Conservation (phyloP, 2,329 filamentous ascomycete species). For the Nothophaeocryptopus gaeumannii region DNA sequence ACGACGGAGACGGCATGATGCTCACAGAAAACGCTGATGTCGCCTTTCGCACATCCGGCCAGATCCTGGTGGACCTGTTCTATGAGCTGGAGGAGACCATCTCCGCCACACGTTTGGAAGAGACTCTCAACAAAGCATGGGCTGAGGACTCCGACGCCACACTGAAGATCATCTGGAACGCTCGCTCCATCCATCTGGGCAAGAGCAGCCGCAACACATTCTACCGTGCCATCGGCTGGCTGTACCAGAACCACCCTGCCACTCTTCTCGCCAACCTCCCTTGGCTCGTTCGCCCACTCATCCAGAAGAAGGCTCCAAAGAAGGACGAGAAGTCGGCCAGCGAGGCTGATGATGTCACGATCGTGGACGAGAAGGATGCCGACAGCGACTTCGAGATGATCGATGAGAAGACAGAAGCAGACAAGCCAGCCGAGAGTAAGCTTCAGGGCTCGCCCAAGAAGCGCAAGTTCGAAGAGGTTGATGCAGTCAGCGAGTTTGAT, state of each 20-base stretch:
- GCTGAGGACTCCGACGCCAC: constrained; percentile 47
- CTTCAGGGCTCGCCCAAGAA: constrained; percentile 16
- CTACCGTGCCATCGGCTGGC: constrained; percentile 50
- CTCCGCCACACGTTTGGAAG: constrained; percentile 37
- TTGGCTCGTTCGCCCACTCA: constrained; percentile 57
- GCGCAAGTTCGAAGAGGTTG: constrained; percentile 20
- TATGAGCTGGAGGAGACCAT: constrained; percentile 48
- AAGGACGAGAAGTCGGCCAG: constrained; percentile 34
- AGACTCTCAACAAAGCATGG: constrained; percentile 52
- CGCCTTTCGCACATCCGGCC: constrained; percentile 47
- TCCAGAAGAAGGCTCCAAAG: constrained; percentile 53
- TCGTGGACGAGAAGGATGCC: constrained; percentile 36
- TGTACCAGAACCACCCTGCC: constrained; percentile 53
- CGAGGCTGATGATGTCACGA: constrained; percentile 41
- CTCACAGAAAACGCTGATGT: constrained; percentile 54
- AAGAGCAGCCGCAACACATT: constrained; percentile 51
- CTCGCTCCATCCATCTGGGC: constrained; percentile 60
- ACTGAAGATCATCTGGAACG: constrained; percentile 60
- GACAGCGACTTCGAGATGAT: constrained; percentile 28
- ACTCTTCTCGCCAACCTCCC: constrained; percentile 54
- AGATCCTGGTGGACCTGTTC: constrained; percentile 55
- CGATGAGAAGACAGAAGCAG: constrained; percentile 10
- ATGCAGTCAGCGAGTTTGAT: constrained; percentile 21
- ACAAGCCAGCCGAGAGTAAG: constrained; percentile 9
- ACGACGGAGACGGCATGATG: constrained; percentile 40